These are phyloP conservation scores for Chaetomium strumarium DNA, from an alignment of 2,329 filamentous ascomycete genomes.

Conservation along the genomic window DNA sequence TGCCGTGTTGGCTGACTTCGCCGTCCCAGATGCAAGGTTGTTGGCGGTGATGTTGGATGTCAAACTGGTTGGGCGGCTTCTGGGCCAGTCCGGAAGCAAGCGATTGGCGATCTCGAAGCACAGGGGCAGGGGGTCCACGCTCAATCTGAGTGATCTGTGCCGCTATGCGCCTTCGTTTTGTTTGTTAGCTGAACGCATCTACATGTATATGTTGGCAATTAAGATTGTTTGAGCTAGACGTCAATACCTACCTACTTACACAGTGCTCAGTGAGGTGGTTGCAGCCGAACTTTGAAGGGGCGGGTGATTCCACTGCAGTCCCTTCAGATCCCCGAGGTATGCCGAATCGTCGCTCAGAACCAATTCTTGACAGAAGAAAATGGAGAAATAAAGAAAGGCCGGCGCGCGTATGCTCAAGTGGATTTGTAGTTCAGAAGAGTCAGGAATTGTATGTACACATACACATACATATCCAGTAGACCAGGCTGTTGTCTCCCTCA, in stretches of 20 bases:
- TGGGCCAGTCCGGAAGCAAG: not conserved
- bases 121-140: not conserved
- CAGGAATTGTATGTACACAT: slow-evolving; percentile 1
- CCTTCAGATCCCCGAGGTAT: not conserved
- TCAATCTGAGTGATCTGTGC: not conserved
- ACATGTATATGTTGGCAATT: not conserved
- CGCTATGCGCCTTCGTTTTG: not conserved
- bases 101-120: slow-evolving; percentile 10
- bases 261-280: too few species aligned
- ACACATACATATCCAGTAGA: not conserved
- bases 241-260: not conserved
- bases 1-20: not conserved
- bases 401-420: not conserved
- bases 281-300: too few species aligned
- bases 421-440: not conserved
- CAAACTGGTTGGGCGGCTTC: not conserved
- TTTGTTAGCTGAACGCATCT: not conserved
- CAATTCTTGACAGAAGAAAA: not conserved
- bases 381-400: not conserved
- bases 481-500: not conserved
- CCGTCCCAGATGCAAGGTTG: too few species aligned
- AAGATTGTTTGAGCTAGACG: not conserved
- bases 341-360: not conserved
- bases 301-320: too few species aligned
- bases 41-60: not conserved